Conservation (phyloP, 371 early-diverging fungal genomes). For the Choanephora cucurbitarum region DNA sequence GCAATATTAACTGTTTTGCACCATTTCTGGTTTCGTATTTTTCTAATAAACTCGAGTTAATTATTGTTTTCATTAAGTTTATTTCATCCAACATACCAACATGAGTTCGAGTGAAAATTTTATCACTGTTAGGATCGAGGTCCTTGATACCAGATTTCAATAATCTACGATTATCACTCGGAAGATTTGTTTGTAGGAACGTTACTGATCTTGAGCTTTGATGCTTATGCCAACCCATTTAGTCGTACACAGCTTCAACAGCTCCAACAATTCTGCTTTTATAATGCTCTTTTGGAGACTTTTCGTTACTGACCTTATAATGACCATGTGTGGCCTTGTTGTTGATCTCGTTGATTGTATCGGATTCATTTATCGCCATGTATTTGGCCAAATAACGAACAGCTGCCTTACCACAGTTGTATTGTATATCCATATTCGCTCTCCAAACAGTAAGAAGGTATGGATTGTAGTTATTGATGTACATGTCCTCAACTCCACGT, state of each 20-base stretch:
- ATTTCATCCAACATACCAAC: no score
- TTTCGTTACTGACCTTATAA: neutral
- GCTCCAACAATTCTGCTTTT: conserved; percentile 1
- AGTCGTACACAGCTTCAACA: conserved; percentile 4
- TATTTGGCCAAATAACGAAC: conserved; percentile 9
- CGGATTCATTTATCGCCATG: neutral
- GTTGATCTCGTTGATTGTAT: neutral
- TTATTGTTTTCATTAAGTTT: neutral
- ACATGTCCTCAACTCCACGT: neutral
- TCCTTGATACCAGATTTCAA: neutral
- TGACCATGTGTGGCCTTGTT: neutral
- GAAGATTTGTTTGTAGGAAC: neutral
- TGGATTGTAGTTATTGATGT: conserved; percentile 7
- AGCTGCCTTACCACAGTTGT: neutral
- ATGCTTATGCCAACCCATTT: conserved; percentile 4
- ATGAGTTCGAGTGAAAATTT: no score
- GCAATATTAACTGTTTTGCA: neutral
- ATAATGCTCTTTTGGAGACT: neutral
- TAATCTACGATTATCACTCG: neutral
- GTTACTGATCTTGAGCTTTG: neutral
- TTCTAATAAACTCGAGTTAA: neutral
- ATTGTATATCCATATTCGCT: neutral
- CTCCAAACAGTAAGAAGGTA: neutral
- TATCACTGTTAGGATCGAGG: no score
- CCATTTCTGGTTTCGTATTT: neutral